Evolutionary conservation across 2,329 filamentous ascomycete genomes (phyloP), one percentile per base, ranked within the genome.

Genomic region (Paraphoma chrysanthemicola): DNA sequence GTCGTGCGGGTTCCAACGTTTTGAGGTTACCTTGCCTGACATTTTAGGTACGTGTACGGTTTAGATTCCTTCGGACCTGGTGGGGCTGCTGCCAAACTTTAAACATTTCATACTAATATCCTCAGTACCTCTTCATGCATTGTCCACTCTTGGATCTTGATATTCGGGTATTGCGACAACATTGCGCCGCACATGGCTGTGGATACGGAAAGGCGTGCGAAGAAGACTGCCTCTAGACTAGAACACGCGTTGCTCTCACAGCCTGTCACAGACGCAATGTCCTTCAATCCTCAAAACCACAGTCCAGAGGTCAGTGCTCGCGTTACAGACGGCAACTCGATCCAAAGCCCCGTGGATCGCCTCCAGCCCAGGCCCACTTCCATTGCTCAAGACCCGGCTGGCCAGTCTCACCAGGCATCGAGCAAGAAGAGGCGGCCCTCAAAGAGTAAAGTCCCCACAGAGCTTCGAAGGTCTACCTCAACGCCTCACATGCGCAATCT

Each of bases 401-500:
- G 56, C 17, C 66, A 69, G 41, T 44, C 62, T 47, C 67, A 69
- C n/a, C 65, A 64, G 18, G 68, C 70, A 12, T 52, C 63, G 16
- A 65, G 50, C 56, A 78, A 77, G 57, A 79, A 76, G 54, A 67
- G 71, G 61, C 74, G 75, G 44, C 63, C 72, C 2, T 75, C 74
- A 53, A 79, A 79, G 63, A 72, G 66, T 63, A 81, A 78, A 60
- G 56, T 65, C n/a, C 65, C 74, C n/a, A 60, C 68, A 33, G 70
- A 75, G 48, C 74, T 81, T 54, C 75, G 78, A 59, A 73, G 79
- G 48, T 77, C 78, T 47, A 73, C 75, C 6, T 82, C 81, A 14
- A 82, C 80, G 57, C 80, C 81, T 60, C 80, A 81, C 65, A 76
- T 82, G 68, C 79, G 77, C 64, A 78, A 75, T 51, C 62, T 79